A percentile compares a stretch with the other conserved stretches of the same genome.
These are phyloP conservation scores for Nicotiana tabacum DNA, from an alignment of 257 asterid species.

Conservation along the genomic window DNA sequence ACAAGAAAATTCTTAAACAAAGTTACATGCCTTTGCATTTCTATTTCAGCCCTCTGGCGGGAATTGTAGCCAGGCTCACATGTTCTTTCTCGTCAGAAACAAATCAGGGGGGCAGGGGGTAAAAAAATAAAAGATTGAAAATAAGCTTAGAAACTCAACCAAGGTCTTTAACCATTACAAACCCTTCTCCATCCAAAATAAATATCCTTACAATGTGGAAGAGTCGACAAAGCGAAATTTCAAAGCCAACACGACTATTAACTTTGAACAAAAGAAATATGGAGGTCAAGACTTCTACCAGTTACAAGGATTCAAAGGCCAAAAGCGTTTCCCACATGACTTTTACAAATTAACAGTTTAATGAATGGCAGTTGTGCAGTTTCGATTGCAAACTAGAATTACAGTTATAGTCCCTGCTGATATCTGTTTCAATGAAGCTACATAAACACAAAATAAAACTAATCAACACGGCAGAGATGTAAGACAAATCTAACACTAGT, in stretches of 20 bases:
- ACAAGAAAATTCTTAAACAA: not conserved
- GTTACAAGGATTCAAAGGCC: not conserved
- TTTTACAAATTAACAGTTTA: not conserved
- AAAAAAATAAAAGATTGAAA: accelerated
- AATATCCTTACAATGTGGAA: not conserved
- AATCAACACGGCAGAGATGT: not conserved
- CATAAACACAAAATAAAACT: not conserved
- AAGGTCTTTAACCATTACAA: not conserved
- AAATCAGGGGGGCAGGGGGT: not conserved
- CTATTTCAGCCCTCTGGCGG: not conserved
- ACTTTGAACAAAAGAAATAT: not conserved
- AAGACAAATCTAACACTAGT: not conserved
- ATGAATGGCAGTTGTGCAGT: not conserved
- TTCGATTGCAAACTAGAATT: not conserved
- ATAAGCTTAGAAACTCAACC: not conserved
- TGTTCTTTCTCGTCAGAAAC: not conserved
- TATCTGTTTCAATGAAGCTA: not conserved
- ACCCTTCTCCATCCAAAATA: not conserved
- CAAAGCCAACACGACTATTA: not conserved
- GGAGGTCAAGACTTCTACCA: not conserved
- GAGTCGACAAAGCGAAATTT: not conserved
- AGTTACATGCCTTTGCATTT: not conserved
- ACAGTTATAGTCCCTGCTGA: not conserved
- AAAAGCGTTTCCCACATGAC: not conserved
- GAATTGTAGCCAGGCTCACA: not conserved